Percentiles rank a stretch among this genome's conserved stretches.
Conservation (phyloP, 352 stramenopile species). For the Pythium aphanidermatum region DNA sequence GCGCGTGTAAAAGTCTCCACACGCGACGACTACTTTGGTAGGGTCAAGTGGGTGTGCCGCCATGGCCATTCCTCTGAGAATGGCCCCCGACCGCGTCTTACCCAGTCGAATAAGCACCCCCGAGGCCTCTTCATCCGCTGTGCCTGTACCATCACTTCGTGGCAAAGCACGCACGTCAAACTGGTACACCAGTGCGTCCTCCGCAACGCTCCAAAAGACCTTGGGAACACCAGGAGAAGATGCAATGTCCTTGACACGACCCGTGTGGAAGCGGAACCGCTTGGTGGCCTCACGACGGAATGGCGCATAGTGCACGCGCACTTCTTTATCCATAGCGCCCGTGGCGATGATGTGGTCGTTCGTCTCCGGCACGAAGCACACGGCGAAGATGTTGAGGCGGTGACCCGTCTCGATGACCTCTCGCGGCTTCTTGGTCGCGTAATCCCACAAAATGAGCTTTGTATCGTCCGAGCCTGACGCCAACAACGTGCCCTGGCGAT, state of each 20-base stretch:
- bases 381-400: conserved; percentile 82
- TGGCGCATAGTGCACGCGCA: conserved; percentile 82
- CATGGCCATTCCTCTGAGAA: conserved; percentile 69
- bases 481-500: conserved; percentile 50
- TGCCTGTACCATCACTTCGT: conserved; percentile 19
- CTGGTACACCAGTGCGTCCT: conserved; percentile 82
- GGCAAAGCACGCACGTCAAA: conserved; percentile 73
- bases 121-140: conserved; percentile 29
- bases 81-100: conserved; percentile 31
- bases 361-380: conserved; percentile 78
- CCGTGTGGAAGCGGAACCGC: conserved; percentile 58
- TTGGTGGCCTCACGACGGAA: conserved; percentile 61
- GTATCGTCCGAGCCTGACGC: conserved; percentile 84
- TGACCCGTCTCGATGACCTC: conserved; percentile 72
- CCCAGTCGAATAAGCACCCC: conserved; percentile 65
- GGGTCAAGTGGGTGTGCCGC: conserved; percentile 58
- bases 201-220: conserved; percentile 81
- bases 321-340: conserved; percentile 77
- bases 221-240: conserved; percentile 55
- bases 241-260: conserved; percentile 80
- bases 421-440: conserved; percentile 38
- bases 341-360: conserved; percentile 78
- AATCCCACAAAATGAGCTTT: conserved; percentile 76
- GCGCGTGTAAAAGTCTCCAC: conserved; percentile 73
- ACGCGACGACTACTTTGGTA: conserved; percentile 66